A percentile compares a stretch with the other conserved stretches of the same genome.
Conservation (phyloP, 768 basidiomycete genomes). For the Cantharellus anzutake region DNA sequence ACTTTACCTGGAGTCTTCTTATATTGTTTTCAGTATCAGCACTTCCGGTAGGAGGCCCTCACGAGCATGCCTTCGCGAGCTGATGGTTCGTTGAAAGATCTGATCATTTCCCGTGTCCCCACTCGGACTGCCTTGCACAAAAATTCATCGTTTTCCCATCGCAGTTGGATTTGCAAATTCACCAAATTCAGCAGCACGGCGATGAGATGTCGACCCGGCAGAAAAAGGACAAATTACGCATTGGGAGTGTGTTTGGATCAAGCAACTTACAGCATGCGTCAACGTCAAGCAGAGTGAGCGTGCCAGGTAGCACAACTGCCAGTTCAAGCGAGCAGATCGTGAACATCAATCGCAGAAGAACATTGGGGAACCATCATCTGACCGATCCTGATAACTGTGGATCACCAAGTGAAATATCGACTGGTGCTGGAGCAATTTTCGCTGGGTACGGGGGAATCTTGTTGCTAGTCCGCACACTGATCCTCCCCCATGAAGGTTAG, state of each 20-base stretch:
- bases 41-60: background rate
- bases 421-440: no score
- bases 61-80: background rate
- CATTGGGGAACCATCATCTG: background rate
- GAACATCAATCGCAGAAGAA: no score
- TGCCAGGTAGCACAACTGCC: constrained; percentile 12
- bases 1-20: background rate
- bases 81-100: constrained; percentile 18
- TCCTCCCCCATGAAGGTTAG: constrained; percentile 3
- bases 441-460: no score
- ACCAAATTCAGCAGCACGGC: constrained; percentile 73
- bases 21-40: background rate
- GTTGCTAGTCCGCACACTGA: no score
- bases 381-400: constrained; percentile 16
- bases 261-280: constrained; percentile 24
- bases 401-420: no score
- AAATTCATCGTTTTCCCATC: constrained; percentile 94
- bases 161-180: constrained; percentile 74
- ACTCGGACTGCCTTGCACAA: constrained; percentile 51
- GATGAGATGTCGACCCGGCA: constrained; percentile 52
- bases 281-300: constrained; percentile 1
- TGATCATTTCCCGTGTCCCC: constrained; percentile 61
- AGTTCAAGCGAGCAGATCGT: no score
- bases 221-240: constrained; percentile 43
- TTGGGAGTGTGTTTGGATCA: constrained; percentile 50